Percentiles rank a stretch among this genome's conserved stretches.
phyloP scores from a whole-genome alignment of 208 protist genomes.

The Wallacemonas sp. region DNA sequence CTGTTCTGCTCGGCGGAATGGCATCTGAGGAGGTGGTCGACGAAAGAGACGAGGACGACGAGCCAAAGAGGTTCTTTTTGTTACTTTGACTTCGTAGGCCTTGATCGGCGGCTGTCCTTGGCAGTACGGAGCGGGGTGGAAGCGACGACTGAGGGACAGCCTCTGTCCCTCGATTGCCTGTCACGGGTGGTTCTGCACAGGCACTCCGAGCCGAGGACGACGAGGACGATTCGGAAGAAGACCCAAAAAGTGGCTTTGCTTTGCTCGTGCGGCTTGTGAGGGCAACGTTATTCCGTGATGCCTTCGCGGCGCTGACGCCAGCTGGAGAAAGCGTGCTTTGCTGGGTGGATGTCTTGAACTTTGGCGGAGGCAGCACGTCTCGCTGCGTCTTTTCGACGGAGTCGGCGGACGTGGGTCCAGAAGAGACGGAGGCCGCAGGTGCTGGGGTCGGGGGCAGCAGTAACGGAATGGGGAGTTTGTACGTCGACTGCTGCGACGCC shows the following conservation, averaged over 20 bases:
- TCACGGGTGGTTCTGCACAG: neutral
- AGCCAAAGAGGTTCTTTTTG: slow-evolving; percentile 7
- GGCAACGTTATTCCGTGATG: too few species aligned
- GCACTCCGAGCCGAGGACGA: neutral
- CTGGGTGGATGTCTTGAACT: too few species aligned
- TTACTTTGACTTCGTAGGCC: neutral
- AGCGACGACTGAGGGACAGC: neutral
- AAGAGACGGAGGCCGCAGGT: neutral
- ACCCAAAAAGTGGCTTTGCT: slow-evolving; percentile 19
- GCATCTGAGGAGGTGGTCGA: neutral
- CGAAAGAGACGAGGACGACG: slow-evolving; percentile 23
- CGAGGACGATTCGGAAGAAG: slow-evolving; percentile 11
- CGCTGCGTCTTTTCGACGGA: neutral
- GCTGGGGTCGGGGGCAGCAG: neutral
- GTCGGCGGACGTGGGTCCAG: neutral
- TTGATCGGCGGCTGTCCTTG: too few species aligned
- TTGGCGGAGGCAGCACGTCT: neutral
- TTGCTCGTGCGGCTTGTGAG: neutral
- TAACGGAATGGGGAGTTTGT: neutral
- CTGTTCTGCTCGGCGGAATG: neutral
- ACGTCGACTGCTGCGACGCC: neutral
- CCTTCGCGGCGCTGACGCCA: too few species aligned
- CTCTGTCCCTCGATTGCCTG: neutral
- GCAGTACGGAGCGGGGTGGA: too few species aligned
- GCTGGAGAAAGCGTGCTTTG: neutral